These are phyloP conservation scores for Colletotrichum sp. DNA, from an alignment of 2,329 filamentous ascomycete species.

Conservation along the genomic window DNA sequence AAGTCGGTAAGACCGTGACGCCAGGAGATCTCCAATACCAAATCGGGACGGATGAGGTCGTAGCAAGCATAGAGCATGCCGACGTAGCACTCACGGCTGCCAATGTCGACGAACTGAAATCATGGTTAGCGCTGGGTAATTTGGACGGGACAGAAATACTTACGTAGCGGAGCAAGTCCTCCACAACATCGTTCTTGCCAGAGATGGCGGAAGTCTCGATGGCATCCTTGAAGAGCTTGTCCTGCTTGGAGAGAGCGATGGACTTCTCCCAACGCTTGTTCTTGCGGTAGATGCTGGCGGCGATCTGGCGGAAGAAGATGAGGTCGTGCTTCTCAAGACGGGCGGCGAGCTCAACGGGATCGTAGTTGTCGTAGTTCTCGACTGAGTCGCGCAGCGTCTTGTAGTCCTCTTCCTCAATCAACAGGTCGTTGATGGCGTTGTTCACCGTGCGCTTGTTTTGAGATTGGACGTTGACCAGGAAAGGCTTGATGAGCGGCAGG, in stretches of 20 bases:
- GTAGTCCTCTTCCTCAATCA: constrained; percentile 99
- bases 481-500: constrained; percentile 96
- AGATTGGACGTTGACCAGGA: constrained; percentile 92
- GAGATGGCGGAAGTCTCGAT: constrained; percentile 97
- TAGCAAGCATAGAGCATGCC: constrained; percentile 99
- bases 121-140: constrained; percentile 32
- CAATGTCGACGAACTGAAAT: constrained; percentile 93
- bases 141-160: constrained; percentile 50
- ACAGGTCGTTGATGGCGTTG: constrained; percentile 94
- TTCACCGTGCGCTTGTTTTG: constrained; percentile 99
- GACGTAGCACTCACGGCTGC: constrained; percentile 99
- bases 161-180: constrained; percentile 95
- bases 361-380: constrained; percentile 99
- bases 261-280: constrained; percentile 99
- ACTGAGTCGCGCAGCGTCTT: constrained; percentile 98
- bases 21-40: constrained; percentile 97
- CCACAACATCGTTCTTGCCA: constrained; percentile 87
- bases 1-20: constrained; percentile 93
- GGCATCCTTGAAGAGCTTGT: constrained; percentile 99
- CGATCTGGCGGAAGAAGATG: constrained; percentile 99
- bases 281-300: constrained; percentile 98
- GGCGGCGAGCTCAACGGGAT: constrained; percentile 88
- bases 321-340: constrained; percentile 97
- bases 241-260: constrained; percentile 95
- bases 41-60: constrained; percentile 90